phyloP scores from a whole-genome alignment of 1,284 basidiomycete species.

The Exobasidium rhododendri region DNA sequence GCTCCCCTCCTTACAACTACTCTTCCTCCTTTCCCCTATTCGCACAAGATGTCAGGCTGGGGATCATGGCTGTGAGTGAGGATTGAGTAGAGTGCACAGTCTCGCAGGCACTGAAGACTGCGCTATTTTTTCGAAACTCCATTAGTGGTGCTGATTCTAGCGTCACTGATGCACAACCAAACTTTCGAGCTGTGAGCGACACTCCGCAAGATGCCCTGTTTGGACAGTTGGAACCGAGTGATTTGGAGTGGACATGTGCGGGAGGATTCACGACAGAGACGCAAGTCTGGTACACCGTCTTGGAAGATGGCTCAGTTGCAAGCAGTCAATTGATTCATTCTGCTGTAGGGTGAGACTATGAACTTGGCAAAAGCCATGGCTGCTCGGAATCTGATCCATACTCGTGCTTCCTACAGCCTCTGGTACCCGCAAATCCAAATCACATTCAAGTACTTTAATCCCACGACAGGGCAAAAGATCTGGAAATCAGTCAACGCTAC shows the following conservation, averaged over 20 bases:
- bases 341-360: conserved; percentile 73
- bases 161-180: conserved; percentile 26
- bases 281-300: conserved; percentile 79
- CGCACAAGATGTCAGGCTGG: conserved; percentile 50
- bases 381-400: not conserved
- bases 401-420: conserved; percentile 59
- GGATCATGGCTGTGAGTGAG: conserved; percentile 51
- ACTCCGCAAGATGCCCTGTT: conserved; percentile 59
- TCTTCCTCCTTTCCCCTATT: too few relatives aligned
- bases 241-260: conserved; percentile 78
- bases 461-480: conserved; percentile 67
- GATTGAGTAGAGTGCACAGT: too few relatives aligned
- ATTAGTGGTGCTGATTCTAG: conserved; percentile 11
- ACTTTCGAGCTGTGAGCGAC: conserved; percentile 50
- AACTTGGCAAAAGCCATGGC: not conserved
- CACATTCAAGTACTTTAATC: conserved; percentile 84
- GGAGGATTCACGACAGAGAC: conserved; percentile 87
- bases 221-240: conserved; percentile 67
- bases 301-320: conserved; percentile 76
- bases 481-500: conserved; percentile 90
- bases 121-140: too few relatives aligned
- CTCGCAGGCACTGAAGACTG: too few relatives aligned
- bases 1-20: too few relatives aligned
- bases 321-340: conserved; percentile 95
- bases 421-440: conserved; percentile 96